Base-by-base conservation (phyloP, 371 early-diverging fungal genomes). In the Apophysomyces variabilis region DNA sequence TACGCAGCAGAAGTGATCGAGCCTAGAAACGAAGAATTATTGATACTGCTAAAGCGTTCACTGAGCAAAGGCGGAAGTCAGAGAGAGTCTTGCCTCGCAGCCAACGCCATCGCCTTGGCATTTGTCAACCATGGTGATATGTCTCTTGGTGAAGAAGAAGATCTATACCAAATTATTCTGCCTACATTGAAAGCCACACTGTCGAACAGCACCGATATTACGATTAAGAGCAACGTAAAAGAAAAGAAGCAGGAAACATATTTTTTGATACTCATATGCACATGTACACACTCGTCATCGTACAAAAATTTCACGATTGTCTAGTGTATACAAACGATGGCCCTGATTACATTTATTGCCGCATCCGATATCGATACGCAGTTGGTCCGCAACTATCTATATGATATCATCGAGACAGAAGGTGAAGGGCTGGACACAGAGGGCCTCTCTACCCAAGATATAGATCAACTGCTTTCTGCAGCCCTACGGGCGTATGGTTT, bases 61-160 rank as follows among this genome's bases (percentile, higher is more conserved):
- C 66, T 86, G 41, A 78, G 79, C 57, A 84, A 82, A 65, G 78
- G 77, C n/a, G 78, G 78, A 56, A 84, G 80, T 35, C 63, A 72
- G 4, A 74, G 78, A 35, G 93, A 93, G 66, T 78, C 78, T n/a
- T 70, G 79, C 58, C 74, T 89, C 39, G 90, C 92, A 38, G 81
- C 86, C 8, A 77, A 78, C 57, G 91, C 79, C 3, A 82, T 90
- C 21, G 78, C 85, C 8, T 77, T 91, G 8, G 78, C 82, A 14
- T 93, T 93, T 72, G 72, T 93, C 38, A 89, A 84, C 46, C 80
- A 90, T 64, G 91, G 90, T 37, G 83, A 86, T 32, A 67, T 72
- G 4, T 75, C 75, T 7, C 68, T 74, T 41, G 71, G 63, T 9
- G 87, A 84, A 45, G 84, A 84, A 36, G 90, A 89, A 59, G 78